phyloP scores from a whole-genome alignment of 2,329 filamentous ascomycete species.

The Alternaria solani region DNA sequence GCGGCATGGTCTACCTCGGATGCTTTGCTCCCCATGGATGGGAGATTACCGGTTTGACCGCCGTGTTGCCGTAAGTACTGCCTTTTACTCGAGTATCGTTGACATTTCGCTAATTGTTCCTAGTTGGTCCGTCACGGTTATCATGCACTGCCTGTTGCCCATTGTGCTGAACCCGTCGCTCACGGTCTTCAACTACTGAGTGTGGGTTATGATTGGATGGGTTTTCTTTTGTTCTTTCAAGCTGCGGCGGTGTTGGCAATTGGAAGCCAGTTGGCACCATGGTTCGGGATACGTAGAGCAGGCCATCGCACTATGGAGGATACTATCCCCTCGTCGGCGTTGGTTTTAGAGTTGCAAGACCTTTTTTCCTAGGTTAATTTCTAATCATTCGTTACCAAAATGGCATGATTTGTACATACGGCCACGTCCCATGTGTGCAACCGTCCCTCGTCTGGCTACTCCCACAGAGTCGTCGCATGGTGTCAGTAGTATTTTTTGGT shows the following conservation, averaged over 20 bases:
- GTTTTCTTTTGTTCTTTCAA: slow-evolving; percentile 12
- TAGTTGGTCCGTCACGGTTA: slow-evolving; percentile 68
- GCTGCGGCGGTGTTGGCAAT: slow-evolving; percentile 12
- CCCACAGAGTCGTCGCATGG: background rate
- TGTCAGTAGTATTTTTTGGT: background rate
- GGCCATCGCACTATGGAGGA: slow-evolving; percentile 10
- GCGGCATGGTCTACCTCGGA: slow-evolving; percentile 72
- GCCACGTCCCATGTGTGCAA: background rate
- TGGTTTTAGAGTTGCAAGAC: slow-evolving; percentile 4
- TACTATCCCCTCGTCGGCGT: slow-evolving; percentile 7
- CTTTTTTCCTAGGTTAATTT: slow-evolving; percentile 11
- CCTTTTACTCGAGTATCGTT: background rate
- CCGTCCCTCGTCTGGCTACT: background rate
- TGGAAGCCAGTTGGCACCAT: slow-evolving; percentile 17
- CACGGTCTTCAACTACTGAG: slow-evolving; percentile 78
- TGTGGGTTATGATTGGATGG: slow-evolving; percentile 4
- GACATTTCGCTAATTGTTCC: slow-evolving; percentile 4
- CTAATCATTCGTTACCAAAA: slow-evolving; percentile 11
- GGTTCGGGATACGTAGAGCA: slow-evolving; percentile 12
- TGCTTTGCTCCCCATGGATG: slow-evolving; percentile 70
- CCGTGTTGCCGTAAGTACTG: slow-evolving; percentile 67
- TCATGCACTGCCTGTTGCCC: slow-evolving; percentile 73
- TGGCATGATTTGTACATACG: background rate
- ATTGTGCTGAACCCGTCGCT: slow-evolving; percentile 76
- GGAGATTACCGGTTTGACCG: slow-evolving; percentile 61